A percentile compares a stretch with the other conserved stretches of the same genome.
These are phyloP conservation scores for Triticum urartu DNA, from an alignment of 176 grass and related monocot genomes.

Conservation along the genomic window DNA sequence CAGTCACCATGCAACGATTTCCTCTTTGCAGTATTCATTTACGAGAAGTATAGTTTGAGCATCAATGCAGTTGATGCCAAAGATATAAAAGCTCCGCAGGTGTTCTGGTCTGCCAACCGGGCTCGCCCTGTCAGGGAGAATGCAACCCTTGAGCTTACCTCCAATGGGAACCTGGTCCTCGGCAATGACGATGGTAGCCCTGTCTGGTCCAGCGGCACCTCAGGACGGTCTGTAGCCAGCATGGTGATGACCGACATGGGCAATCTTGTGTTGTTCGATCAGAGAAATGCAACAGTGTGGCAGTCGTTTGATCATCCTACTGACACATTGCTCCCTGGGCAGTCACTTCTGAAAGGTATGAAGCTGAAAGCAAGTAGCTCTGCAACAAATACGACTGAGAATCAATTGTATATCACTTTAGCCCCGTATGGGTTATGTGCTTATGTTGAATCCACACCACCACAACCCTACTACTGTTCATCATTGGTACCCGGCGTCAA, in stretches of 20 bases:
- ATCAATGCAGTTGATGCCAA: no score
- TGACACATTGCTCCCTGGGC: no score
- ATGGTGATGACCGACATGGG: not conserved
- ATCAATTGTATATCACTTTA: not conserved
- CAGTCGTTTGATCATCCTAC: no score
- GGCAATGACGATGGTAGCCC: not conserved
- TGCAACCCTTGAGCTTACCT: not conserved
- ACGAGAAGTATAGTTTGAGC: no score
- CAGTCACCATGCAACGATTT: no score
- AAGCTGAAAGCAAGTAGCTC: no score
- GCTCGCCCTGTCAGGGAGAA: not conserved
- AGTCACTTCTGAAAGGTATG: no score
- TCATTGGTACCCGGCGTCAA: no score
- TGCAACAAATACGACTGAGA: not conserved
- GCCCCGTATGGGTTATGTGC: fast-evolving
- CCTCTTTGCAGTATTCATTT: no score
- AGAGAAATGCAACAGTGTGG: not conserved
- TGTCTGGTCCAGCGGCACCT: not conserved
- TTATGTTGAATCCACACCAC: not conserved
- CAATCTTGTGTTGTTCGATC: conserved; percentile 2
- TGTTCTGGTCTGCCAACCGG: not conserved
- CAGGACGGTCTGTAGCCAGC: not conserved
- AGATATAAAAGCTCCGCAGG: no score
- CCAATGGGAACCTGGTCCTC: not conserved
- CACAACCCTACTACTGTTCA: not conserved